Percentiles rank a stretch among this genome's conserved stretches.
Evolutionary conservation across 768 basidiomycete species (phyloP).

Genomic region (Macrocybe gigantea): DNA sequence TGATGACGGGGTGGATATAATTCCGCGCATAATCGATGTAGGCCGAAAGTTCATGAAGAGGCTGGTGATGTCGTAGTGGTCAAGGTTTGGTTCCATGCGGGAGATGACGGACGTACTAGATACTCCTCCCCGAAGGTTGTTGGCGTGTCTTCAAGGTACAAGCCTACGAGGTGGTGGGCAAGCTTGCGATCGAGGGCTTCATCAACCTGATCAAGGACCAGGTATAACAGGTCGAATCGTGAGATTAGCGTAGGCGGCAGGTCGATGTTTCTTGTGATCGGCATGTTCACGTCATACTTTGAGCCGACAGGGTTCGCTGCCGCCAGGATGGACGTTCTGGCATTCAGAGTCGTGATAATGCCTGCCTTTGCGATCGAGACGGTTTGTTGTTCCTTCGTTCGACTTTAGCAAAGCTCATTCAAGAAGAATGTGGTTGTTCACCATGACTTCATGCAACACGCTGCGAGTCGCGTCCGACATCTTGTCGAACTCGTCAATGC

Average conservation of each 20-base stretch:
- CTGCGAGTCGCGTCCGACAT: constrained; percentile 98
- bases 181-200: constrained; percentile 80
- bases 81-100: neutral
- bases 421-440: constrained; percentile 17
- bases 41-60: constrained; percentile 83
- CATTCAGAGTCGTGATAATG: constrained; percentile 97
- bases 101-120: constrained; percentile 46
- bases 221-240: constrained; percentile 93
- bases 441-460: constrained; percentile 99
- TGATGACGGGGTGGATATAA: constrained; percentile 80
- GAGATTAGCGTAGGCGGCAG: constrained; percentile 97
- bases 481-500: constrained; percentile 99
- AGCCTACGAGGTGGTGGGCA: constrained; percentile 86
- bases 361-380: constrained; percentile 99
- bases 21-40: constrained; percentile 93
- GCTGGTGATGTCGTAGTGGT: constrained; percentile 36
- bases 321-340: constrained; percentile 95
- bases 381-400: constrained; percentile 91
- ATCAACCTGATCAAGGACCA: constrained; percentile 93
- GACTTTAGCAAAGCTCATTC: neutral
- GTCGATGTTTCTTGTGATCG: constrained; percentile 95
- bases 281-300: constrained; percentile 87
- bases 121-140: constrained; percentile 61
- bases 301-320: constrained; percentile 97
- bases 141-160: constrained; percentile 92